Conservation (phyloP, 148 eudicot genomes). For the Diospyros kaki region DNA sequence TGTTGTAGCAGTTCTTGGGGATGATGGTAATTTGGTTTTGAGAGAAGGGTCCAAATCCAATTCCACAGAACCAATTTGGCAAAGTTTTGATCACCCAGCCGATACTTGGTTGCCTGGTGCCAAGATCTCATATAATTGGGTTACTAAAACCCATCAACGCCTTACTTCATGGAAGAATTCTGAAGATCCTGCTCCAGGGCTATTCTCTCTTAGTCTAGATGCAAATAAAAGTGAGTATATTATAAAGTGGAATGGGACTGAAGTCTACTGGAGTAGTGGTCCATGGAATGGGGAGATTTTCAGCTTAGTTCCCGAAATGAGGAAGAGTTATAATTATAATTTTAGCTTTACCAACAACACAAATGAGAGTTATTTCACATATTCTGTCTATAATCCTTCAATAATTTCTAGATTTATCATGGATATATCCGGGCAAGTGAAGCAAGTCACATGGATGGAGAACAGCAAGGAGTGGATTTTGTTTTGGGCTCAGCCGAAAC, state of each 20-base stretch:
- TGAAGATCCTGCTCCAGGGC: slow-evolving; percentile 46
- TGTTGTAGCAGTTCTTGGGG: slow-evolving; percentile 26
- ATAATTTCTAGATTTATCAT: slow-evolving; percentile 22
- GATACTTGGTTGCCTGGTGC: slow-evolving; percentile 51
- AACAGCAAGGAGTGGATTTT: not conserved
- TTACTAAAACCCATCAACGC: slow-evolving; percentile 9
- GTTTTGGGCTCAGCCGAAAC: not conserved
- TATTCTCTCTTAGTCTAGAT: slow-evolving; percentile 34
- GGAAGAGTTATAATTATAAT: not conserved
- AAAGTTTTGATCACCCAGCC: slow-evolving; percentile 32
- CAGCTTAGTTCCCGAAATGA: slow-evolving; percentile 49
- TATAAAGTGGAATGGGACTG: slow-evolving; percentile 30
- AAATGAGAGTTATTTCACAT: slow-evolving; percentile 33
- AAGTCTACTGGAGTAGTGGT: slow-evolving; percentile 28
- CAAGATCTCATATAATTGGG: slow-evolving; percentile 30
- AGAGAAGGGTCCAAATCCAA: slow-evolving; percentile 8
- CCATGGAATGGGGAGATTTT: slow-evolving; percentile 43
- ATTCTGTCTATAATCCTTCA: slow-evolving; percentile 5
- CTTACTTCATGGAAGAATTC: slow-evolving; percentile 43
- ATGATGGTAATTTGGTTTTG: slow-evolving; percentile 37
- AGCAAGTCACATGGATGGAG: slow-evolving; percentile 23
- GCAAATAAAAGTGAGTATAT: slow-evolving; percentile 26
- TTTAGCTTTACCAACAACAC: slow-evolving; percentile 20
- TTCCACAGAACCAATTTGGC: slow-evolving; percentile 24
- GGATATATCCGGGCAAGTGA: slow-evolving; percentile 29